phyloP scores from a whole-genome alignment of 148 eudicot genomes.

The Cornus kousa region DNA sequence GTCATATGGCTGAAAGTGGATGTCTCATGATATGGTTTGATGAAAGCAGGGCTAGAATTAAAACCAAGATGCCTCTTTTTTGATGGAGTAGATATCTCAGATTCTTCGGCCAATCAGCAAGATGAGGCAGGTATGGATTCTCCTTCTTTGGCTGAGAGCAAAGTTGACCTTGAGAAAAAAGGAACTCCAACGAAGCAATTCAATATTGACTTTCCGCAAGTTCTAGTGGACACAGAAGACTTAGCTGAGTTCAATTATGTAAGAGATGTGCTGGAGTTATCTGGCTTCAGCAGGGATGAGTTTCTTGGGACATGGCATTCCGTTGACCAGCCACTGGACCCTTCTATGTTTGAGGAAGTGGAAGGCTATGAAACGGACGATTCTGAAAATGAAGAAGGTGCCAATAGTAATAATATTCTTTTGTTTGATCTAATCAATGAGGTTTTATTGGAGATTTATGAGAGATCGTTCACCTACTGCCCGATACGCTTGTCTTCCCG shows the following conservation, averaged over 20 bases:
- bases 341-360: slow-evolving; percentile 53
- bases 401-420: slow-evolving; percentile 34
- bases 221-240: slow-evolving; percentile 22
- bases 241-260: slow-evolving; percentile 51
- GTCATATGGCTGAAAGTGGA: neutral
- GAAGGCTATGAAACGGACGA: slow-evolving; percentile 29
- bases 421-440: slow-evolving; percentile 76
- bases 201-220: slow-evolving; percentile 5
- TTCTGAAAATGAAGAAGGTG: slow-evolving; percentile 23
- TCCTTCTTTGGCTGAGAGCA: slow-evolving; percentile 7
- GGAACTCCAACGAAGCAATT: neutral
- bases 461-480: slow-evolving; percentile 62
- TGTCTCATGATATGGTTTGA: neutral
- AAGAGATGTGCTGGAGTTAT: slow-evolving; percentile 51
- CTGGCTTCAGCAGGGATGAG: slow-evolving; percentile 56
- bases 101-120: neutral
- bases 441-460: slow-evolving; percentile 49
- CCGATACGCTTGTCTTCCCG: slow-evolving; percentile 34
- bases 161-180: neutral
- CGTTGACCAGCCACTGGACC: slow-evolving; percentile 50
- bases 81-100: neutral
- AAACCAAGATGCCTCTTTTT: neutral
- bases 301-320: slow-evolving; percentile 64
- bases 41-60: neutral
- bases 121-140: slow-evolving; percentile 9